Evolutionary conservation across 2,329 filamentous ascomycete genomes (phyloP).

Genomic region (Aspergillus fijiensis): DNA sequence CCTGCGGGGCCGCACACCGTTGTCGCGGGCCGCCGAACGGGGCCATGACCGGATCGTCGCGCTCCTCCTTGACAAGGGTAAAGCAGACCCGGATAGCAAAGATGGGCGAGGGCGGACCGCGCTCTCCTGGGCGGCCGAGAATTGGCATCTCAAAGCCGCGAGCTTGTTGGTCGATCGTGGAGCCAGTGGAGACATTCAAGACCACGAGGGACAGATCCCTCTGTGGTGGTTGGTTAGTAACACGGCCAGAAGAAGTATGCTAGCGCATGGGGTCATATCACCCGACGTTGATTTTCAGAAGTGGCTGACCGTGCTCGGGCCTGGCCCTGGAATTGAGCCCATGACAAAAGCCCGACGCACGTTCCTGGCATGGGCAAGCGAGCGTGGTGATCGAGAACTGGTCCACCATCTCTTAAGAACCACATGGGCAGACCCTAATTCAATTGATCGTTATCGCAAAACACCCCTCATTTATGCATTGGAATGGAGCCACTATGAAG

Average conservation of each 20-base stretch:
- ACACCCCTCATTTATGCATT: slow-evolving; percentile 18
- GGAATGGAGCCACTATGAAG: slow-evolving; percentile 17
- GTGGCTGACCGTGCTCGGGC: slow-evolving; percentile 11
- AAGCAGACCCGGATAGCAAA: slow-evolving; percentile 10
- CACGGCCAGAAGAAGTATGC: neutral
- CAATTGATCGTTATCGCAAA: slow-evolving; percentile 16
- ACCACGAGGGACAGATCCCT: slow-evolving; percentile 15
- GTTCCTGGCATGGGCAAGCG: slow-evolving; percentile 19
- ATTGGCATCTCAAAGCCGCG: slow-evolving; percentile 10
- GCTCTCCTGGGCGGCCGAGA: slow-evolving; percentile 16
- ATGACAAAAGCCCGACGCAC: slow-evolving; percentile 18
- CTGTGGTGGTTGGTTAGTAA: slow-evolving; percentile 18
- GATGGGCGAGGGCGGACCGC: slow-evolving; percentile 10
- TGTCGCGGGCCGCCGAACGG: slow-evolving; percentile 13
- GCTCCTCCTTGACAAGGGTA: slow-evolving; percentile 4
- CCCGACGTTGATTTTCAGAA: slow-evolving; percentile 6
- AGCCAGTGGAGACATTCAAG: slow-evolving; percentile 15
- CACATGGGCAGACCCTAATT: slow-evolving; percentile 17
- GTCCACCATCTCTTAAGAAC: slow-evolving; percentile 12
- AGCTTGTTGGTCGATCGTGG: slow-evolving; percentile 3
- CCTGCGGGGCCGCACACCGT: slow-evolving; percentile 11
- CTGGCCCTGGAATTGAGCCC: slow-evolving; percentile 11
- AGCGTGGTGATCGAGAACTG: slow-evolving; percentile 11
- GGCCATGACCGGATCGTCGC: slow-evolving; percentile 5
- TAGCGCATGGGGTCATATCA: neutral